A percentile compares a stretch with the other conserved stretches of the same genome.
These are phyloP conservation scores for Psidium friedrichsthalianum DNA, from an alignment of 345 rosid species.

Conservation along the genomic window DNA sequence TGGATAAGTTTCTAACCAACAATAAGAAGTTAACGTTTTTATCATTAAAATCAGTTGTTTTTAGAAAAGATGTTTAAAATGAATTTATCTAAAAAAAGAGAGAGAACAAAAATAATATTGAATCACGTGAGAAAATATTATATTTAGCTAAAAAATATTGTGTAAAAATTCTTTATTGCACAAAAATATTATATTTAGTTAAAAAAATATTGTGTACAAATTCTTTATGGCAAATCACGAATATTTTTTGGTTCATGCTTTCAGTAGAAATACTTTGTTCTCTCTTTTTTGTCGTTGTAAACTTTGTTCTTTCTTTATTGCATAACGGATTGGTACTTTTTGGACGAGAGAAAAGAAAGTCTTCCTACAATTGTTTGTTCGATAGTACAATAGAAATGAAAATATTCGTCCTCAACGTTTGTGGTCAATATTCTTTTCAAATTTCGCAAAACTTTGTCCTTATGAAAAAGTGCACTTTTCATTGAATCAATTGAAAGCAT, in stretches of 20 bases:
- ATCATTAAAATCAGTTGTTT: no score
- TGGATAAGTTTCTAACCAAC: no score
- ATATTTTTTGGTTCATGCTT: neutral
- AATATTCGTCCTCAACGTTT: neutral
- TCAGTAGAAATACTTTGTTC: neutral
- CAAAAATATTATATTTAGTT: no score
- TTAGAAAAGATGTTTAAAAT: no score
- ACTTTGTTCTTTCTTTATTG: neutral
- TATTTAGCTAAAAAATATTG: no score
- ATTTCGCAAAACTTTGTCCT: neutral
- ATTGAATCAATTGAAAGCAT: neutral
- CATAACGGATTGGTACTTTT: neutral
- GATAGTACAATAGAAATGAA: neutral
- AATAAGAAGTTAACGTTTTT: no score
- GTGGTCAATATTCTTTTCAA: neutral
- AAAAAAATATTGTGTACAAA: no score
- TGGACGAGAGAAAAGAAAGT: neutral
- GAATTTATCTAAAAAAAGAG: no score
- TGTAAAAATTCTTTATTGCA: no score
- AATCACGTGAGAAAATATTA: no score
- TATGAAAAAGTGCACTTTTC: neutral
- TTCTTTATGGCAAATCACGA: neutral
- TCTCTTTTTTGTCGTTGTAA: no score
- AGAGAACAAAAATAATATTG: no score
- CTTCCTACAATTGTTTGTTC: neutral